These are phyloP conservation scores for Coffea canephora DNA, from an alignment of 257 asterid genomes.

Conservation along the genomic window DNA sequence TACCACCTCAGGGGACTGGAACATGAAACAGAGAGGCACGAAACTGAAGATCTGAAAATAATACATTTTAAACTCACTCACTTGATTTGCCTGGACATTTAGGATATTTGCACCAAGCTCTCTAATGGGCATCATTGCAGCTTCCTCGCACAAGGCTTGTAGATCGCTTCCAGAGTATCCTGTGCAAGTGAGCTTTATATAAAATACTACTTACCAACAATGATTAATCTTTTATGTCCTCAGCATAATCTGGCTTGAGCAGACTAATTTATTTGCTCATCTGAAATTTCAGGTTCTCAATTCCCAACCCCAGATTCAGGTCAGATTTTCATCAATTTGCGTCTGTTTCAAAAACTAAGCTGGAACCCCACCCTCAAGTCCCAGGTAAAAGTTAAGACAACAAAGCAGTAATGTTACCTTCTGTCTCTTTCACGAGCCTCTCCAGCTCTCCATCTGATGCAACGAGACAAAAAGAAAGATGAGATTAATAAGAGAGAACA, in stretches of 20 bases:
- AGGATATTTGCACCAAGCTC: slow-evolving; percentile 91
- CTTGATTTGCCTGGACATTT: slow-evolving; percentile 72
- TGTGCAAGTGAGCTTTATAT: slow-evolving; percentile 15
- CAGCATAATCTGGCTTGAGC: neutral
- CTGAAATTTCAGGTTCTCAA: neutral
- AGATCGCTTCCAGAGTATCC: slow-evolving; percentile 99
- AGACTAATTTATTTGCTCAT: neutral
- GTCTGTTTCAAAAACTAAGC: neutral
- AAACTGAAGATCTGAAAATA: neutral
- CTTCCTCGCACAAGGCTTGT: slow-evolving; percentile 91
- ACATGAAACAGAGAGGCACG: too few species aligned
- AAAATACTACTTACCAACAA: neutral
- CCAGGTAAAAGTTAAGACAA: neutral
- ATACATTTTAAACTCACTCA: slow-evolving; percentile 13
- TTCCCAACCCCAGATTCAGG: neutral
- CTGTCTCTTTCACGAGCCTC: slow-evolving; percentile 72
- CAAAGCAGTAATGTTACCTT: slow-evolving; percentile 47
- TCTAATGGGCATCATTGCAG: slow-evolving; percentile 98
- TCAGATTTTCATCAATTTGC: neutral
- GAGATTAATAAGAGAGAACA: neutral
- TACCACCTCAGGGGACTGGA: too few species aligned
- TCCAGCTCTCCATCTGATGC: slow-evolving; percentile 79
- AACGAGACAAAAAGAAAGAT: slow-evolving; percentile 21
- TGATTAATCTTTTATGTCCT: neutral
- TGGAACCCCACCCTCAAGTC: neutral